These are phyloP conservation scores for Neurospora sp. DNA, from an alignment of 495 filamentous ascomycete species.

Conservation along the genomic window DNA sequence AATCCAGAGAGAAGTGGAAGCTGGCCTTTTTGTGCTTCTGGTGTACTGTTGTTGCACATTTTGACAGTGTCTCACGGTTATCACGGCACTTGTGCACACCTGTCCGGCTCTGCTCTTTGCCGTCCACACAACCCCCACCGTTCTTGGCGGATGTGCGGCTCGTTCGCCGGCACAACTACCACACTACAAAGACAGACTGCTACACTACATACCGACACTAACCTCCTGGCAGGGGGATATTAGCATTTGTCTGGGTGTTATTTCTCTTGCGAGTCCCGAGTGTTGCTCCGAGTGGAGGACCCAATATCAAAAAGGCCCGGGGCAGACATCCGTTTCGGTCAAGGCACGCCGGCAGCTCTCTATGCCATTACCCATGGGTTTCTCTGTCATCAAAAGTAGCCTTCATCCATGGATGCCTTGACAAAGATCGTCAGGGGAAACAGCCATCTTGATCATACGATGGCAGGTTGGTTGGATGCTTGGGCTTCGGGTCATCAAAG, in stretches of 20 bases:
- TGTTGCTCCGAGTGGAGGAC: not conserved
- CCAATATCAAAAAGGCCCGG: not conserved
- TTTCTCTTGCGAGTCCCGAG: not conserved
- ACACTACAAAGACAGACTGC: not conserved
- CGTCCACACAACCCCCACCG: not conserved
- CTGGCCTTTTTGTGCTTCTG: not conserved
- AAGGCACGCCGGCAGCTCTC: not conserved
- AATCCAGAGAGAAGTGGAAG: not conserved
- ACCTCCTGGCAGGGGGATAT: not conserved
- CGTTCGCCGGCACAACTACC: not conserved
- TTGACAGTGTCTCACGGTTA: not conserved
- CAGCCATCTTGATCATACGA: not conserved
- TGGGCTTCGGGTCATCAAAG: not conserved
- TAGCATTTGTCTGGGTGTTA: not conserved
- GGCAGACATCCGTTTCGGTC: not conserved
- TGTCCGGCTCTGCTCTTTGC: not conserved
- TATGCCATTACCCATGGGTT: too few relatives aligned
- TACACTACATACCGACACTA: not conserved
- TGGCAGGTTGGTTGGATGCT: not conserved
- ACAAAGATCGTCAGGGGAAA: not conserved
- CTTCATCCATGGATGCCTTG: not conserved
- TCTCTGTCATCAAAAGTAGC: not conserved
- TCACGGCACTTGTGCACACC: not conserved
- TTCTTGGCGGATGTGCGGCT: not conserved
- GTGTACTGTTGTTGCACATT: not conserved